These are phyloP conservation scores for Suillus tomentosus DNA, from an alignment of 768 basidiomycete genomes.

Conservation along the genomic window DNA sequence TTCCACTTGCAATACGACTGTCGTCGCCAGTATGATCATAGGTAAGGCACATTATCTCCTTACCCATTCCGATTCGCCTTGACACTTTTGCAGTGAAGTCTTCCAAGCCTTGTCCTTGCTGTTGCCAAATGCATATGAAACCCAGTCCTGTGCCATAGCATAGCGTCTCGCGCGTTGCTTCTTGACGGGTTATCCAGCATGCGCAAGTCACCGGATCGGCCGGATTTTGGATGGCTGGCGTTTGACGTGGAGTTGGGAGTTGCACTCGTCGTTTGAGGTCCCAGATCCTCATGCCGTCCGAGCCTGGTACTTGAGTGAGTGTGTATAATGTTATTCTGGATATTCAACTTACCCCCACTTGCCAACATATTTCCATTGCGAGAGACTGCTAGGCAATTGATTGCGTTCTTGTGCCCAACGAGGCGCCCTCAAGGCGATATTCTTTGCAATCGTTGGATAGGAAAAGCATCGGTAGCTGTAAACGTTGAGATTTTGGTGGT, in stretches of 20 bases:
- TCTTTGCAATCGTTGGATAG: background rate
- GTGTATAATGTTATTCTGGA: background rate
- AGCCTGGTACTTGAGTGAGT: slow-evolving; percentile 6
- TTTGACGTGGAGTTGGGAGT: slow-evolving; percentile 4
- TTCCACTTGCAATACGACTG: background rate
- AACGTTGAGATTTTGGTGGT: too few relatives aligned
- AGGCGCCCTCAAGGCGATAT: slow-evolving; percentile 10
- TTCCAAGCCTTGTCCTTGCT: background rate
- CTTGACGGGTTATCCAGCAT: slow-evolving; percentile 7
- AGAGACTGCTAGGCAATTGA: slow-evolving; percentile 10
- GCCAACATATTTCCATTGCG: slow-evolving; percentile 8
- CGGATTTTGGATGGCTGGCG: slow-evolving; percentile 5
- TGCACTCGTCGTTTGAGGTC: slow-evolving; percentile 8
- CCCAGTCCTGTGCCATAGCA: slow-evolving; percentile 14
- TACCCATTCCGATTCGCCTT: slow-evolving; percentile 6
- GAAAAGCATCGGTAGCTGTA: too few relatives aligned
- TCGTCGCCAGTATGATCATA: background rate
- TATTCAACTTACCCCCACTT: slow-evolving; percentile 12
- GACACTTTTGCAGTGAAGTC: slow-evolving; percentile 9
- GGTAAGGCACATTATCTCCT: slow-evolving; percentile 15
- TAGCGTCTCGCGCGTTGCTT: slow-evolving; percentile 3
- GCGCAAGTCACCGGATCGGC: slow-evolving; percentile 11
- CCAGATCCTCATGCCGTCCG: slow-evolving; percentile 12
- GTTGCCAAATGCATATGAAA: slow-evolving; percentile 11
- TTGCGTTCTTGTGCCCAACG: slow-evolving; percentile 11